These are phyloP conservation scores for Trichoderma simmonsii DNA, from an alignment of 2,329 filamentous ascomycete species.

Conservation along the genomic window DNA sequence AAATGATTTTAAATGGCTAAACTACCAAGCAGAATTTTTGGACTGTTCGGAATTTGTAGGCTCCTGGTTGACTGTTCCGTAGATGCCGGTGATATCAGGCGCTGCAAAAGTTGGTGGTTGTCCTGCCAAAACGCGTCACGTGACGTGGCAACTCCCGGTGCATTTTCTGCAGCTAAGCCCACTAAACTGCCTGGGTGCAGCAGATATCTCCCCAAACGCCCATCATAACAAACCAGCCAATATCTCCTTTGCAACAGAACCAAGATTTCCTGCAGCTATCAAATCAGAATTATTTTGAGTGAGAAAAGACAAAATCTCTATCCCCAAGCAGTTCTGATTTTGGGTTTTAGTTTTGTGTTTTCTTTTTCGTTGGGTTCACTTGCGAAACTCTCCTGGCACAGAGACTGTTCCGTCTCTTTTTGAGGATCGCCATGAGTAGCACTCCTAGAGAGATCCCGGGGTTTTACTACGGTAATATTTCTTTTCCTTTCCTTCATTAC, in stretches of 20 bases:
- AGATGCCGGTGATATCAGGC: neutral
- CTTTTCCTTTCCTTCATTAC: neutral
- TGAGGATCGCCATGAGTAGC: constrained; percentile 24
- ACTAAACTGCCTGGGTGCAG: neutral
- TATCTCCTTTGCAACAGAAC: neutral
- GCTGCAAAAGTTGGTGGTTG: neutral
- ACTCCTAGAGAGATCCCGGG: constrained; percentile 45
- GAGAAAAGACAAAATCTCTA: neutral
- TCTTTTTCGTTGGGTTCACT: neutral
- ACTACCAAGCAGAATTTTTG: neutral
- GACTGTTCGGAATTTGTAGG: neutral
- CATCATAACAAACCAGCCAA: neutral
- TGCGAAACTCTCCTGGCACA: neutral
- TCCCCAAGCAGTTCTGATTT: neutral
- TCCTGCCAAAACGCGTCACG: neutral
- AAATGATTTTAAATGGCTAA: neutral
- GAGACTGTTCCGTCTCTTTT: too few relatives aligned
- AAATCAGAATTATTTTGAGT: neutral
- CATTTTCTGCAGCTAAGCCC: neutral
- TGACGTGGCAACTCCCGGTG: neutral
- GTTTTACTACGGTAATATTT: constrained; percentile 49
- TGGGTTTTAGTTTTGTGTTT: too few relatives aligned
- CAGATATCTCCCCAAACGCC: neutral
- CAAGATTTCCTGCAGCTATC: neutral
- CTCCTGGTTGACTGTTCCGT: neutral